These are phyloP conservation scores for Tylopilus vinaceipallidus DNA, from an alignment of 768 basidiomycete species.

Conservation along the genomic window DNA sequence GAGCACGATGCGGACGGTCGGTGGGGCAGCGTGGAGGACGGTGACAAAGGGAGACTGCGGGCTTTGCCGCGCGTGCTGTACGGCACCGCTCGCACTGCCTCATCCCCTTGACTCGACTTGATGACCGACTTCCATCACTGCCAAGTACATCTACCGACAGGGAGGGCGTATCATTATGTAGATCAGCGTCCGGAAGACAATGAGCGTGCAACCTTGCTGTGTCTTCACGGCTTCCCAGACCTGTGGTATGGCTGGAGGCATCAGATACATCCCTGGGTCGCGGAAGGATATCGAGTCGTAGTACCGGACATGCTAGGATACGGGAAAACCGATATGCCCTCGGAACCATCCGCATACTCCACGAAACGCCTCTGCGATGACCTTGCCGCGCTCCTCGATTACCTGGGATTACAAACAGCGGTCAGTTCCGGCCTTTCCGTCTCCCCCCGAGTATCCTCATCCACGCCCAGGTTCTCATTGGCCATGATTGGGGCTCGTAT, in stretches of 20 bases:
- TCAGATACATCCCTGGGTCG: constrained; percentile 71
- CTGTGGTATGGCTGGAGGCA: constrained; percentile 70
- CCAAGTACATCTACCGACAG: constrained; percentile 51
- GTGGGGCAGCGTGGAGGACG: constrained; percentile 21
- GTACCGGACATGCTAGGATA: constrained; percentile 56
- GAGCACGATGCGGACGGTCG: constrained; percentile 13
- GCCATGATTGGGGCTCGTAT: constrained; percentile 80
- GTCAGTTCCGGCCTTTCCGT: constrained; percentile 38
- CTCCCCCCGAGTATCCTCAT: not conserved
- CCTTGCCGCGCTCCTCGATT: constrained; percentile 62
- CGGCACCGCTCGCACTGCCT: constrained; percentile 29
- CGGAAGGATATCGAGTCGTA: constrained; percentile 59
- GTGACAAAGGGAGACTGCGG: constrained; percentile 32
- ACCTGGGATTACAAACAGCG: constrained; percentile 48
- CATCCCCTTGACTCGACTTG: not conserved
- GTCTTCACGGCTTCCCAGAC: constrained; percentile 82
- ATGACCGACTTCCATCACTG: constrained; percentile 39
- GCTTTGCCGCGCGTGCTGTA: constrained; percentile 21
- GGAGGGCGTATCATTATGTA: constrained; percentile 66
- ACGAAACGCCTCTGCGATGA: constrained; percentile 60
- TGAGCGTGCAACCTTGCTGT: constrained; percentile 52
- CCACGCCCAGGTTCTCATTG: constrained; percentile 54
- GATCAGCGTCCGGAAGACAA: constrained; percentile 57
- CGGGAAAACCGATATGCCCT: constrained; percentile 61
- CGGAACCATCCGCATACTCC: constrained; percentile 53